These are phyloP conservation scores for Mentha longifolia DNA, from an alignment of 257 asterid genomes.

Conservation along the genomic window DNA sequence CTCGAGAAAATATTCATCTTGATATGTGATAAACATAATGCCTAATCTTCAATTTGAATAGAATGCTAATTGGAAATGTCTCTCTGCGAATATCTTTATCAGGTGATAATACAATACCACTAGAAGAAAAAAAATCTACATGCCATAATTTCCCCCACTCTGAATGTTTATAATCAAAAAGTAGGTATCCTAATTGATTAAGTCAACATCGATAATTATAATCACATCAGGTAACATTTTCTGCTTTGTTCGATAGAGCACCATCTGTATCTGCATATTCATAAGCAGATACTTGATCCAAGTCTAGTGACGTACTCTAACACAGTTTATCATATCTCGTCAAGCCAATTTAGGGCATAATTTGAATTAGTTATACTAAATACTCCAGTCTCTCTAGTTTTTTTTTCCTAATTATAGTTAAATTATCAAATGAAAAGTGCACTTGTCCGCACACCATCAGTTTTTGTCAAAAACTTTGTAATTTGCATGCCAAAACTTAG, in stretches of 20 bases:
- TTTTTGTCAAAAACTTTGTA: neutral
- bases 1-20: too few species aligned
- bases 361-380: neutral
- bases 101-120: too few species aligned
- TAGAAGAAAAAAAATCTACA: too few species aligned
- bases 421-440: too few species aligned
- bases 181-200: too few species aligned
- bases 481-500: neutral
- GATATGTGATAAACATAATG: neutral
- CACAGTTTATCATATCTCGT: neutral
- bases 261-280: conserved; percentile 1
- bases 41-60: neutral
- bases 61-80: neutral
- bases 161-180: too few species aligned
- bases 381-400: neutral
- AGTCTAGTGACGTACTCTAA: neutral
- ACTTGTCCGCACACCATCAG: too few species aligned
- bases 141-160: too few species aligned
- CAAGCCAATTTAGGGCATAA: neutral
- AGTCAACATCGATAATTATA: neutral
- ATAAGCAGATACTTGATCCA: neutral
- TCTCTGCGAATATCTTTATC: neutral
- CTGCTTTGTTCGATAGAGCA: neutral
- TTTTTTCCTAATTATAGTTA: neutral
- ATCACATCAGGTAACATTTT: conserved; percentile 10